These are phyloP conservation scores for Collybiopsis luxurians DNA, from an alignment of 768 basidiomycete species.

Conservation along the genomic window DNA sequence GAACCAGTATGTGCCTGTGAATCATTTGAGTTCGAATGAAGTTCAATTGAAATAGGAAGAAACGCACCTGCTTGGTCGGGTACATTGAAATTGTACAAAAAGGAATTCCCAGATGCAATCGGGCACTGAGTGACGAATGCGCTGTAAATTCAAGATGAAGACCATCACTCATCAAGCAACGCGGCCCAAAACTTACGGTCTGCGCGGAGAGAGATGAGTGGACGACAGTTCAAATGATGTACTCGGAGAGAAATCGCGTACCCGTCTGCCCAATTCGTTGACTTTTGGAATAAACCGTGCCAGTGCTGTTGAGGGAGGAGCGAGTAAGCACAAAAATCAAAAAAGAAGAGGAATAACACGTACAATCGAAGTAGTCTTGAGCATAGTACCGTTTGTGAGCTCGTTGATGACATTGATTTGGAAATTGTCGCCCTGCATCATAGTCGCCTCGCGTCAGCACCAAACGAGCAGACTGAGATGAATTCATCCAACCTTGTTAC, in stretches of 20 bases:
- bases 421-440: constrained; percentile 32
- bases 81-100: constrained; percentile 24
- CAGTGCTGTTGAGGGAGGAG: constrained; percentile 11
- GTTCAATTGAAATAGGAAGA: not conserved
- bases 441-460: not conserved
- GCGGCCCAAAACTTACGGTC: not conserved
- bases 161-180: not conserved
- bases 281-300: constrained; percentile 20
- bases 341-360: constrained; percentile 4
- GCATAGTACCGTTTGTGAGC: constrained; percentile 34
- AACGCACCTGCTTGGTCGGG: constrained; percentile 23
- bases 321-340: not conserved
- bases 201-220: not conserved
- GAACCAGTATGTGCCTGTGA: constrained; percentile 13
- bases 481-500: not conserved
- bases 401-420: constrained; percentile 35
- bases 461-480: not conserved
- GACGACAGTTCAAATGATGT: not conserved
- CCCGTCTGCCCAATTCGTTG: constrained; percentile 15
- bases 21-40: not conserved
- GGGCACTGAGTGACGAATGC: constrained; percentile 26
- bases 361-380: constrained; percentile 35
- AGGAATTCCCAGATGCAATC: constrained; percentile 23
- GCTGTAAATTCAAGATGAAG: not conserved
- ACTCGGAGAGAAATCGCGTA: not conserved